Percentiles rank a stretch among this genome's conserved stretches.
Conservation (phyloP, 176 grass and related monocot species). For the Oryza glaberrima region DNA sequence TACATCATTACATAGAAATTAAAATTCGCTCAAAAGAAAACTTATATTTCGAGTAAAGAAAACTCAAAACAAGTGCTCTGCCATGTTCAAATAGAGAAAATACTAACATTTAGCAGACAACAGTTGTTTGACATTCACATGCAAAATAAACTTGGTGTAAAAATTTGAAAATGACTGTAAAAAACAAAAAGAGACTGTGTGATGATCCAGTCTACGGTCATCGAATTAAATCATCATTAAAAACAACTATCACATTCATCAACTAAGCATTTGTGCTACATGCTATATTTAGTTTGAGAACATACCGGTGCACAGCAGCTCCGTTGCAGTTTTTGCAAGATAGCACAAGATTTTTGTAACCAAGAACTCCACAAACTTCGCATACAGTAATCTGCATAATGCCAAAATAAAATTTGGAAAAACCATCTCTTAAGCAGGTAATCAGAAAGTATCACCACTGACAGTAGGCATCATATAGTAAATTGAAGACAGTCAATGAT, state of each 20-base stretch:
- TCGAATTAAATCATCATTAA: background rate
- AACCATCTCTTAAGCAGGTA: background rate
- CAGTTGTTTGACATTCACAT: no score
- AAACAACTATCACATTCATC: conserved; percentile 7
- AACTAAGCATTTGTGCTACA: conserved; percentile 13
- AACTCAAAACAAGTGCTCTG: no score
- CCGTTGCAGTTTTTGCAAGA: conserved; percentile 33
- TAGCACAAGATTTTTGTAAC: conserved; percentile 35
- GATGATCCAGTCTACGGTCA: background rate
- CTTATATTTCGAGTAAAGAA: conserved; percentile 14
- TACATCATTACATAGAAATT: background rate
- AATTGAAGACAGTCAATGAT: background rate
- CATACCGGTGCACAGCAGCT: conserved; percentile 40
- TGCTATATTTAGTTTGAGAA: background rate
- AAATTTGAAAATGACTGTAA: no score
- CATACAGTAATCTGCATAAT: conserved; percentile 43
- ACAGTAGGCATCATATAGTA: background rate
- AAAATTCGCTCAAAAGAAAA: conserved; percentile 25
- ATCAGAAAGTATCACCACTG: background rate
- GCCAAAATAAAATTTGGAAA: background rate
- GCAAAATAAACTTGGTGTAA: no score
- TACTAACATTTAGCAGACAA: no score
- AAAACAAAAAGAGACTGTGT: background rate
- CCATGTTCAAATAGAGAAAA: no score
- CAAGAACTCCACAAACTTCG: conserved; percentile 43